These are phyloP conservation scores for Ustilago trichophora DNA, from an alignment of 1,284 basidiomycete genomes.

Conservation along the genomic window DNA sequence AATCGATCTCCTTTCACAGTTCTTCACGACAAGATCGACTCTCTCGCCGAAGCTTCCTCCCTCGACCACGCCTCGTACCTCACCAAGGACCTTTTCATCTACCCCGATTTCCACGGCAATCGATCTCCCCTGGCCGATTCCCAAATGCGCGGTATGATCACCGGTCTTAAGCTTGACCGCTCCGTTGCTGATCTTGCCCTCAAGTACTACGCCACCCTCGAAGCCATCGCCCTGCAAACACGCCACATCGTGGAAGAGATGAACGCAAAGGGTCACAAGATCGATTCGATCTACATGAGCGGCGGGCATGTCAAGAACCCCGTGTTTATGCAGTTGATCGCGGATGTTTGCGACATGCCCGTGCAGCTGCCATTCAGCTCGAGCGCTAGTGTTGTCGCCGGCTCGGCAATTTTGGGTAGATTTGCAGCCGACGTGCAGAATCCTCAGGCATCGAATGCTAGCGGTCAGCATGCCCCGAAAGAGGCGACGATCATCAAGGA, in stretches of 20 bases:
- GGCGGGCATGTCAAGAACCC: conserved; percentile 68
- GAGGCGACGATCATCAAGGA: conserved; percentile 40
- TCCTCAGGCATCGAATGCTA: conserved; percentile 8
- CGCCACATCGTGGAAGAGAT: conserved; percentile 92
- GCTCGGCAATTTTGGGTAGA: conserved; percentile 90
- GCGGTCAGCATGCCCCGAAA: conserved; percentile 51
- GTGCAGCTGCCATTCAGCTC: conserved; percentile 81
- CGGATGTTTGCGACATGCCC: conserved; percentile 83
- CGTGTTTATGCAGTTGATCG: conserved; percentile 73
- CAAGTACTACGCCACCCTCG: conserved; percentile 89
- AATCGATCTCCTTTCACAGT: conserved; percentile 71
- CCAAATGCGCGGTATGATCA: conserved; percentile 88
- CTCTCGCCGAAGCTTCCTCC: conserved; percentile 69
- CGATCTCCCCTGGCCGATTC: conserved; percentile 94
- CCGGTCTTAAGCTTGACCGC: conserved; percentile 84
- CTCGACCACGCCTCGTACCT: conserved; percentile 73
- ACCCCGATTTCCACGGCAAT: conserved; percentile 88
- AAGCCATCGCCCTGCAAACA: conserved; percentile 94
- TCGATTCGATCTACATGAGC: conserved; percentile 88
- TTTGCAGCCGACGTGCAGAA: conserved; percentile 77
- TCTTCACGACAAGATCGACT: conserved; percentile 78
- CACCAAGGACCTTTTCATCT: conserved; percentile 88
- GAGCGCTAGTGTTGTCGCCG: conserved; percentile 86
- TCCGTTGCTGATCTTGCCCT: conserved; percentile 83
- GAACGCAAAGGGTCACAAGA: conserved; percentile 84